A percentile compares a stretch with the other conserved stretches of the same genome.
Conservation (phyloP, 306 rosid species). For the Albizia julibrissin region DNA sequence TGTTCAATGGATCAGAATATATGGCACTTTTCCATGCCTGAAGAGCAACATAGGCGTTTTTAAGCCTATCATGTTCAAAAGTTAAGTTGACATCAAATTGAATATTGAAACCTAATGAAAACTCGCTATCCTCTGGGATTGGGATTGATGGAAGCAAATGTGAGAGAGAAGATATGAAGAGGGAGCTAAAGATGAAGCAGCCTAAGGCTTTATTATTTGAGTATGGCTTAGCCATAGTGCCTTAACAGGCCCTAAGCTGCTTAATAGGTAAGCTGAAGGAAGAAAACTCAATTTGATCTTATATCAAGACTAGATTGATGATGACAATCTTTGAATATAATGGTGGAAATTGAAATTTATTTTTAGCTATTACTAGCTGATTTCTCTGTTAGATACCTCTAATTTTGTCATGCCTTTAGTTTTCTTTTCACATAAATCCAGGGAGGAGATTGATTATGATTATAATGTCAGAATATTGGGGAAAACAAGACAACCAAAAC, state of each 20-base stretch:
- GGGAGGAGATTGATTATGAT: conserved; percentile 6
- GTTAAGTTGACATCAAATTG: not conserved
- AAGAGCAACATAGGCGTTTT: conserved; percentile 41
- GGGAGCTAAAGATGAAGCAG: conserved; percentile 29
- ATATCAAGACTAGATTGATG: conserved; percentile 19
- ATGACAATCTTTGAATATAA: conserved; percentile 4
- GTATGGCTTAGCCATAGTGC: conserved; percentile 48
- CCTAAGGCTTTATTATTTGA: conserved; percentile 45
- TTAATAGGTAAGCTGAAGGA: not conserved
- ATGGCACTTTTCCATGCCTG: conserved; percentile 51
- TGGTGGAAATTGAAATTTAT: conserved; percentile 11
- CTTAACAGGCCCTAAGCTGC: conserved; percentile 58
- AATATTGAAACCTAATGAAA: not conserved
- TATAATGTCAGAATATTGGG: conserved; percentile 1
- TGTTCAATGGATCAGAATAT: conserved; percentile 46
- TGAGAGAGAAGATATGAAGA: conserved; percentile 28
- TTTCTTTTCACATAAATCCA: conserved; percentile 13
- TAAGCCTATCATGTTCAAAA: conserved; percentile 34
- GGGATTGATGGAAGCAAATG: not conserved
- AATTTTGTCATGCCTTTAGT: conserved; percentile 30
- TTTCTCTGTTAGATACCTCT: conserved; percentile 26
- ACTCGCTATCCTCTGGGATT: not conserved
- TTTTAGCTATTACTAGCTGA: conserved; percentile 39
- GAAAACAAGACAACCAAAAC: conserved; percentile 7
- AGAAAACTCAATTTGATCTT: not conserved